Base-by-base conservation (phyloP, 2,329 filamentous ascomycete species). In the Acarospora socialis region DNA sequence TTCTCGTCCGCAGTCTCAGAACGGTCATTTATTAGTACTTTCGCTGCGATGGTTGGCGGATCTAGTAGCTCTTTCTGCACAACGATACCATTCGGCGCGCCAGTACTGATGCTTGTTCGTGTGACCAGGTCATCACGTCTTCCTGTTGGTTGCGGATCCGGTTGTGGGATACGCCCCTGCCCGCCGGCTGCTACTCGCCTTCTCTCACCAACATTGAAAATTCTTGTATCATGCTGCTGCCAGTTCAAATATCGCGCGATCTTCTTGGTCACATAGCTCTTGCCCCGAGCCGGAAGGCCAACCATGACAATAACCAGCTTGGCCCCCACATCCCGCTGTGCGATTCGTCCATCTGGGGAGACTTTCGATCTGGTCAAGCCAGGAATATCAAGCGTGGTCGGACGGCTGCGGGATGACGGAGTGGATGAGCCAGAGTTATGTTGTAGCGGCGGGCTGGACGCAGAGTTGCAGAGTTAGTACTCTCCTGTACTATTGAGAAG, bases 271-370 rank as follows among this genome's bases (percentile, higher is more conserved):
- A 98, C 92, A 59, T 98, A 98, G 34, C 86, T 94, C 61, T 98
- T 98, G 52, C 90, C 90, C 48, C 90, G 70, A 7, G 90, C 90
- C 3, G 90, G 90, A 46, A 98, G 62, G 41, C 90, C 90, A 38
- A 98, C 90, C 90, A 98, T 98, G 53, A 98, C 76, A 48, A 98
- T 92, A 51, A 95, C 83, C 40, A 98, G 66, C 65, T 98, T 98
- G 23, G 90, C 81, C 30, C 86, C 90, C 30, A 98, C 81, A 67
- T 98, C 90, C 49, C 87, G 72, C 51, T 87, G 77, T 34, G 90
- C 79, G 46, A 98, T 98, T 47, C 82, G 76, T 44, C 90, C 90
- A 55, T 98, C 90, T 6, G 90, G 90, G 2, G 90, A 98, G 29
- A 92, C 83, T 50, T 83, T 83, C 38, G 87, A 95, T 49, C 84